Evolutionary conservation across 202 grass and related monocot genomes (phyloP).

Genomic region (Hordeum pubiflorum): DNA sequence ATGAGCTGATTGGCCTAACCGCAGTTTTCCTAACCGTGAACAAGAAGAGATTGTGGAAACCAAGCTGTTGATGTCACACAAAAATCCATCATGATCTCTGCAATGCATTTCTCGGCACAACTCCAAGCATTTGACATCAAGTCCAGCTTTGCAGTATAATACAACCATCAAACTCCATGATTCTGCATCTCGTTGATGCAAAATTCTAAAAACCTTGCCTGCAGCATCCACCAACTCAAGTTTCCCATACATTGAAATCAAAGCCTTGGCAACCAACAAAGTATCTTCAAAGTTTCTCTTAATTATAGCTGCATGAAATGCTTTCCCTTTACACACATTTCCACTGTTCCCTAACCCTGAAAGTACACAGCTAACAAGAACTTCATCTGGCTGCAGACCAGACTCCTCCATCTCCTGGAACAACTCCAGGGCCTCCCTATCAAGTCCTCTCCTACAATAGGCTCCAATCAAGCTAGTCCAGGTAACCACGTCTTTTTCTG

Average conservation of each 20-base stretch:
- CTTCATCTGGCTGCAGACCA: conserved; percentile 50
- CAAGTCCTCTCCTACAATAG: conserved; percentile 39
- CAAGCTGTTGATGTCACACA: conserved; percentile 42
- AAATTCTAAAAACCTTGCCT: conserved; percentile 31
- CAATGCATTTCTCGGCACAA: conserved; percentile 48
- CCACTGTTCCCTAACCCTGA: conserved; percentile 29
- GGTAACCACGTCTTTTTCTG: conserved; percentile 54
- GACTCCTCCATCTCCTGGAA: conserved; percentile 35
- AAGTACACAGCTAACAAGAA: conserved; percentile 53
- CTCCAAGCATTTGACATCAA: conserved; percentile 52
- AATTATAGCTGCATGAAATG: conserved; percentile 48
- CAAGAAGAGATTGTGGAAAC: conserved; percentile 55
- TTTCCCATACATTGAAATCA: conserved; percentile 60
- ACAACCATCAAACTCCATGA: conserved; percentile 63
- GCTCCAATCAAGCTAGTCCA: conserved; percentile 60
- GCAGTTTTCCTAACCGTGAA: conserved; percentile 32
- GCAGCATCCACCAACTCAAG: conserved; percentile 38
- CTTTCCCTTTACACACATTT: conserved; percentile 25
- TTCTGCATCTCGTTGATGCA: conserved; percentile 26
- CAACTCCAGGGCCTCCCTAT: conserved; percentile 28
- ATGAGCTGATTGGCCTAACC: conserved; percentile 48
- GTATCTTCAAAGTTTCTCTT: conserved; percentile 43
- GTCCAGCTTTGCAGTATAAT: conserved; percentile 46
- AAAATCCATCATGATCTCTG: neutral
- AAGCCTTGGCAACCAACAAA: conserved; percentile 37